Evolutionary conservation across 805 yeast species (phyloP).

Genomic region (Starmerella khaoyaiensis): DNA sequence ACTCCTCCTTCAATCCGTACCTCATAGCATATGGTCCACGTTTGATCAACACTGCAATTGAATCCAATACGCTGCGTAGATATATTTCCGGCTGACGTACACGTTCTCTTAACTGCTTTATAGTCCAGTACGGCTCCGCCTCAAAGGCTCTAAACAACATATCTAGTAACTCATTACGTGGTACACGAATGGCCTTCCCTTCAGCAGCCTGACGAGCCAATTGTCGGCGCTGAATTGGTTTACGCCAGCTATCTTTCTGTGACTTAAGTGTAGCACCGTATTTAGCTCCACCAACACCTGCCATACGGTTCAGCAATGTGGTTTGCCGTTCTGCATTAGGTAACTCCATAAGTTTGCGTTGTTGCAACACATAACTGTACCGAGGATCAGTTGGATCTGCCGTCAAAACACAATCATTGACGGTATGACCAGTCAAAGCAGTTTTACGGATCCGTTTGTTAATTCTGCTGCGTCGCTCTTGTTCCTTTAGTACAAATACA

Average conservation of each 20-base stretch:
- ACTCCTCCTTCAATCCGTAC: constrained; percentile 82
- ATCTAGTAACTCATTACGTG: constrained; percentile 81
- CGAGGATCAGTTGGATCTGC: constrained; percentile 66
- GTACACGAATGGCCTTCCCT: constrained; percentile 89
- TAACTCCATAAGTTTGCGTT: constrained; percentile 38
- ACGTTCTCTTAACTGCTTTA: constrained; percentile 85
- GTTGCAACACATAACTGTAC: constrained; percentile 49
- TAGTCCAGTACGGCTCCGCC: constrained; percentile 91
- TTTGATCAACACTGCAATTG: constrained; percentile 76
- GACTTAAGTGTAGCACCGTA: constrained; percentile 27
- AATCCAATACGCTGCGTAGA: constrained; percentile 78
- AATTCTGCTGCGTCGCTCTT: constrained; percentile 39
- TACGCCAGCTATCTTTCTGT: constrained; percentile 22
- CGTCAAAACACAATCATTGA: constrained; percentile 80
- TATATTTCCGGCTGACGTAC: constrained; percentile 88
- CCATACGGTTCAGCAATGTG: constrained; percentile 61
- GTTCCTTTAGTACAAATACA: constrained; percentile 78
- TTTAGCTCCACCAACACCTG: constrained; percentile 48
- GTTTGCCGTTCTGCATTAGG: constrained; percentile 39
- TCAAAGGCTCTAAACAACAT: constrained; percentile 78
- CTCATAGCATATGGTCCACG: constrained; percentile 93
- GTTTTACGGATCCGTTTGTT: constrained; percentile 44
- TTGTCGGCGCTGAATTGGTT: constrained; percentile 24
- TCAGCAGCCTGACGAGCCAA: constrained; percentile 37
- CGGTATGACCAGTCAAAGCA: constrained; percentile 69